A percentile compares a stretch with the other conserved stretches of the same genome.
These are phyloP conservation scores for Neurospora tetraspora DNA, from an alignment of 495 filamentous ascomycete species.

Conservation along the genomic window DNA sequence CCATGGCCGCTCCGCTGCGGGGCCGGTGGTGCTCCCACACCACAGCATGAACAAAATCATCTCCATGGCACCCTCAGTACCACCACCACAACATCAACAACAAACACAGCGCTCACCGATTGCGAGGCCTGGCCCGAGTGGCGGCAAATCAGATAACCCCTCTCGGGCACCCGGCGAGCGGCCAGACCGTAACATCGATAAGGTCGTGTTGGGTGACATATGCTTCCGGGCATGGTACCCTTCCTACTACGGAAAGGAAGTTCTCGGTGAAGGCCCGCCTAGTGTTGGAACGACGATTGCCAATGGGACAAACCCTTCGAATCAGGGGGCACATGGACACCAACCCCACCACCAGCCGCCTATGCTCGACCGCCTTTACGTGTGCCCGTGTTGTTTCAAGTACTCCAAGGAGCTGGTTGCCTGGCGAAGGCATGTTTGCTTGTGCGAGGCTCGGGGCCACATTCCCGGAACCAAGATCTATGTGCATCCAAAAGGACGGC, in stretches of 20 bases:
- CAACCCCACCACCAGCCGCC: slow-evolving; percentile 11
- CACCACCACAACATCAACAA: slow-evolving; percentile 6
- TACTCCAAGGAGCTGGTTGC: slow-evolving; percentile 66
- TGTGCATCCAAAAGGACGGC: slow-evolving; percentile 34
- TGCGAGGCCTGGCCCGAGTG: slow-evolving; percentile 6
- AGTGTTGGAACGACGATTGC: slow-evolving; percentile 11
- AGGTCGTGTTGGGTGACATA: slow-evolving; percentile 64
- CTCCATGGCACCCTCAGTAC: slow-evolving; percentile 13
- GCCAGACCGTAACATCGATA: slow-evolving; percentile 55
- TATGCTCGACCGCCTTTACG: slow-evolving; percentile 57
- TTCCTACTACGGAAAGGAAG: slow-evolving; percentile 66
- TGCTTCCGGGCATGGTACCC: slow-evolving; percentile 73
- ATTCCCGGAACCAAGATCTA: slow-evolving; percentile 39
- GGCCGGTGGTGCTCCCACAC: slow-evolving; percentile 7
- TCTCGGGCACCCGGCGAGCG: not conserved
- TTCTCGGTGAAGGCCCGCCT: slow-evolving; percentile 37
- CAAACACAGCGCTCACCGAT: slow-evolving; percentile 12
- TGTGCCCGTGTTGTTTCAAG: slow-evolving; percentile 90
- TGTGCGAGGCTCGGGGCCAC: slow-evolving; percentile 29
- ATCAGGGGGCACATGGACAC: not conserved
- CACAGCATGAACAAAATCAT: slow-evolving; percentile 15
- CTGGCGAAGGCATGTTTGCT: slow-evolving; percentile 36
- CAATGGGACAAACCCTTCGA: slow-evolving; percentile 9
- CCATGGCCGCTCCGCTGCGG: not conserved
- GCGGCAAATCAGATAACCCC: not conserved